phyloP scores from a whole-genome alignment of 352 stramenopile species.

The Phytopythium chamaehyphon region DNA sequence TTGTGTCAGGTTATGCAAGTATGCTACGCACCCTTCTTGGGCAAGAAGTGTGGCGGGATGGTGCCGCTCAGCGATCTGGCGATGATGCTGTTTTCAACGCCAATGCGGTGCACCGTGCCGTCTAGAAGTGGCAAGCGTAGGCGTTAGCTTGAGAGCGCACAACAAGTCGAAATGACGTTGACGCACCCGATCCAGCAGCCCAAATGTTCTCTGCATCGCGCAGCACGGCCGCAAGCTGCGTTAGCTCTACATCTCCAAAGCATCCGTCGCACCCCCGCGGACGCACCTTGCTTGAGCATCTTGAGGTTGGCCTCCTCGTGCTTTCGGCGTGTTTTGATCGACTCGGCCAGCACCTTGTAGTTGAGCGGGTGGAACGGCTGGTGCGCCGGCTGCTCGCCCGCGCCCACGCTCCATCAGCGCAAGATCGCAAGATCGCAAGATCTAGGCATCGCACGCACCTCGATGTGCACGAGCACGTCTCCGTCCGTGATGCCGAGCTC shows the following conservation, averaged over 20 bases:
- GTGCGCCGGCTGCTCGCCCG: slow-evolving; percentile 35
- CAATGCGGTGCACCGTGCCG: slow-evolving; percentile 75
- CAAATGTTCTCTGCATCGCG: slow-evolving; percentile 71
- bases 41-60: slow-evolving; percentile 44
- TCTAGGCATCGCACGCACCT: slow-evolving; percentile 22
- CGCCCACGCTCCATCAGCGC: background rate
- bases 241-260: background rate
- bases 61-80: slow-evolving; percentile 45
- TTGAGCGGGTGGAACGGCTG: slow-evolving; percentile 87
- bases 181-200: slow-evolving; percentile 49
- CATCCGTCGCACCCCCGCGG: background rate
- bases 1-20: background rate
- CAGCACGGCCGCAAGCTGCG: background rate
- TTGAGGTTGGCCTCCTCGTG: slow-evolving; percentile 81
- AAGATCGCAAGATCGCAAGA: background rate
- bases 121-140: slow-evolving; percentile 18
- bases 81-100: slow-evolving; percentile 83
- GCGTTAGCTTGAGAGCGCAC: background rate
- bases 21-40: slow-evolving; percentile 42
- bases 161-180: background rate
- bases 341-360: slow-evolving; percentile 78
- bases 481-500: slow-evolving; percentile 70
- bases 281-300: slow-evolving; percentile 74
- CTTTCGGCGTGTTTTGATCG: slow-evolving; percentile 69
- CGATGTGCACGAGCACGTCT: slow-evolving; percentile 83